Percentiles rank a stretch among this genome's conserved stretches.
phyloP scores from a whole-genome alignment of 768 basidiomycete genomes.

The Leccinum obscurum region DNA sequence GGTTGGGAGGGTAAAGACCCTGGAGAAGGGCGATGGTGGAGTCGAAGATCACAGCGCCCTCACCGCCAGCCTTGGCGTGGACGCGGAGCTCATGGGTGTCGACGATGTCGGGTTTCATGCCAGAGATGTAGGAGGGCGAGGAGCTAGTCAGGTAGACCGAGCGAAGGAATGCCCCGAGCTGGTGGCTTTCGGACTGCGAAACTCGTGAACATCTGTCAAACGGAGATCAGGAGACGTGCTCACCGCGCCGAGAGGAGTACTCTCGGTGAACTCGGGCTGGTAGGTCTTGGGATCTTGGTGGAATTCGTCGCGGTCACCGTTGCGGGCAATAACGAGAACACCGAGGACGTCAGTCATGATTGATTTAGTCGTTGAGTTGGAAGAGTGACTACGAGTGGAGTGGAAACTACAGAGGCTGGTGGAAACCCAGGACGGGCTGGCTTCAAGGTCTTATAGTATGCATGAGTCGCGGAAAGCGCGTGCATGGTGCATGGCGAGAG shows the following conservation, averaged over 20 bases:
- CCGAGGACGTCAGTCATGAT: constrained; percentile 60
- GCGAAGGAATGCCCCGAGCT: constrained; percentile 63
- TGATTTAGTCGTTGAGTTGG: constrained; percentile 12
- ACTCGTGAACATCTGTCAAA: constrained; percentile 1
- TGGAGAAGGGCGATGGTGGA: constrained; percentile 83
- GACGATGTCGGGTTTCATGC: constrained; percentile 65
- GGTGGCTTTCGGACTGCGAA: constrained; percentile 61
- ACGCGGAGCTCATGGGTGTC: constrained; percentile 73
- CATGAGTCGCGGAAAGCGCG: constrained; percentile 23
- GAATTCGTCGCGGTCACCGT: constrained; percentile 70
- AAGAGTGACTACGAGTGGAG: constrained; percentile 18
- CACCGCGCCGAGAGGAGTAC: constrained; percentile 76
- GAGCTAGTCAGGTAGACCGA: constrained; percentile 62
- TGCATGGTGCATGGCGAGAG: constrained; percentile 31
- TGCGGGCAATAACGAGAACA: constrained; percentile 75
- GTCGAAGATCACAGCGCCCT: constrained; percentile 86
- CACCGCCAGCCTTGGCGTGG: constrained; percentile 80
- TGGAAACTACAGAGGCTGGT: constrained; percentile 19
- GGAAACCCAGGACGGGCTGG: constrained; percentile 10
- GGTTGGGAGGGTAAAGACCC: constrained; percentile 82
- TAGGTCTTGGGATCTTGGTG: constrained; percentile 75
- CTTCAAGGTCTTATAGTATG: constrained; percentile 27
- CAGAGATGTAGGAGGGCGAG: constrained; percentile 69
- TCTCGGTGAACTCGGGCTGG: constrained; percentile 59
- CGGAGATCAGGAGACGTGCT: constrained; percentile 17